Evolutionary conservation across 768 basidiomycete species (phyloP).

Genomic region (Pleurotus tuoliensis): DNA sequence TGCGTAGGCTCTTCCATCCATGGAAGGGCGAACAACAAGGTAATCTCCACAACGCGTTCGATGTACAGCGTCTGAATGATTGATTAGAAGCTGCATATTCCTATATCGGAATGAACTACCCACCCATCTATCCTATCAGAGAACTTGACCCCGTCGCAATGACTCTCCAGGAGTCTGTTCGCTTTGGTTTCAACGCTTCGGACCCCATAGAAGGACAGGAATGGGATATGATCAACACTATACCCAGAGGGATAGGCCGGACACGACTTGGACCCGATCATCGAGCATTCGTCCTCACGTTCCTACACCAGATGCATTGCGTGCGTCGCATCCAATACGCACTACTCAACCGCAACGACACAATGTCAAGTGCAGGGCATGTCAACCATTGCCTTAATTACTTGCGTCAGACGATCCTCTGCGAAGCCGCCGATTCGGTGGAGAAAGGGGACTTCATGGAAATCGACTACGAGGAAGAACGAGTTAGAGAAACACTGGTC

Average conservation of each 20-base stretch:
- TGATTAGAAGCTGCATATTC: background rate
- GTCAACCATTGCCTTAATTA: slow-evolving; percentile 34
- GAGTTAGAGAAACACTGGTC: slow-evolving; percentile 3
- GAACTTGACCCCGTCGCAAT: slow-evolving; percentile 9
- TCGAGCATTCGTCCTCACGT: slow-evolving; percentile 17
- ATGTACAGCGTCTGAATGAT: background rate
- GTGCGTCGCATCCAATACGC: slow-evolving; percentile 15
- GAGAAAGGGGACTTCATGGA: slow-evolving; percentile 30
- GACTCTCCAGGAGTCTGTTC: slow-evolving; percentile 17
- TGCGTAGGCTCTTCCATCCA: background rate
- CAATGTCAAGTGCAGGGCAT: slow-evolving; percentile 15
- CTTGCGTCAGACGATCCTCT: slow-evolving; percentile 30
- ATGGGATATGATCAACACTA: slow-evolving; percentile 7
- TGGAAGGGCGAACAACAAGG: background rate
- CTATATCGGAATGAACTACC: slow-evolving; percentile 5
- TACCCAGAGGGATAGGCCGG: slow-evolving; percentile 18
- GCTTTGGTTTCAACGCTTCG: slow-evolving; percentile 13
- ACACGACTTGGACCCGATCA: slow-evolving; percentile 18
- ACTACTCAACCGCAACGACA: slow-evolving; percentile 14
- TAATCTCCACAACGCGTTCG: background rate
- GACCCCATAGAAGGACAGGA: slow-evolving; percentile 10
- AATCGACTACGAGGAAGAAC: slow-evolving; percentile 20
- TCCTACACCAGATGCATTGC: slow-evolving; percentile 26
- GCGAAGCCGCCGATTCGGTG: slow-evolving; percentile 26
- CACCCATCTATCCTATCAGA: background rate